phyloP scores from a whole-genome alignment of 805 yeast species.

The Suhomyces sp. region DNA sequence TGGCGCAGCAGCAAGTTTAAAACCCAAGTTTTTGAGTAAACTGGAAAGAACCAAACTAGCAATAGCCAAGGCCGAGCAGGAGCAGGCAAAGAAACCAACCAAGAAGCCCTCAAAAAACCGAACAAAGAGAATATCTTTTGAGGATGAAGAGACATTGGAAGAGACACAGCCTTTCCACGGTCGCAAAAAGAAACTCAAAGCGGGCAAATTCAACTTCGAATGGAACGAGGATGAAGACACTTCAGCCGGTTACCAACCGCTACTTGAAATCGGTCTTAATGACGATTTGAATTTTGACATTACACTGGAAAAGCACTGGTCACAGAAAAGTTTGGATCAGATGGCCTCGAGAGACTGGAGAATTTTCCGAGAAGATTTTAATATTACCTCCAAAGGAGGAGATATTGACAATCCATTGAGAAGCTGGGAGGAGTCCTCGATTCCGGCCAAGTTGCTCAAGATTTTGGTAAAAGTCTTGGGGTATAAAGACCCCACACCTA shows the following conservation, averaged over 20 bases:
- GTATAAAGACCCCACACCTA: slow-evolving; percentile 76
- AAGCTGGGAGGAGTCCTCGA: slow-evolving; percentile 63
- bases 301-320: slow-evolving; percentile 54
- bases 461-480: slow-evolving; percentile 38
- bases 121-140: not conserved
- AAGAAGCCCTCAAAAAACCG: not conserved
- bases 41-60: slow-evolving; percentile 14
- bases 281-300: slow-evolving; percentile 10
- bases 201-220: slow-evolving; percentile 54
- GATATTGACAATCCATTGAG: slow-evolving; percentile 59
- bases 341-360: slow-evolving; percentile 92
- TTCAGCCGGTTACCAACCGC: slow-evolving; percentile 40
- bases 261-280: slow-evolving; percentile 18
- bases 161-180: not conserved
- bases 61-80: slow-evolving; percentile 5
- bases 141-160: not conserved
- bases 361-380: slow-evolving; percentile 73
- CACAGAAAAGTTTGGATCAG: slow-evolving; percentile 53
- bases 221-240: slow-evolving; percentile 77
- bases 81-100: not conserved
- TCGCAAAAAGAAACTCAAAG: slow-evolving; percentile 10
- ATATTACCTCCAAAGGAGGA: slow-evolving; percentile 53
- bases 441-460: slow-evolving; percentile 36
- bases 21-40: slow-evolving; percentile 23
- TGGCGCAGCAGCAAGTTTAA: not conserved